Evolutionary conservation across 345 rosid species (phyloP).

Genomic region (Barbarea vulgaris): DNA sequence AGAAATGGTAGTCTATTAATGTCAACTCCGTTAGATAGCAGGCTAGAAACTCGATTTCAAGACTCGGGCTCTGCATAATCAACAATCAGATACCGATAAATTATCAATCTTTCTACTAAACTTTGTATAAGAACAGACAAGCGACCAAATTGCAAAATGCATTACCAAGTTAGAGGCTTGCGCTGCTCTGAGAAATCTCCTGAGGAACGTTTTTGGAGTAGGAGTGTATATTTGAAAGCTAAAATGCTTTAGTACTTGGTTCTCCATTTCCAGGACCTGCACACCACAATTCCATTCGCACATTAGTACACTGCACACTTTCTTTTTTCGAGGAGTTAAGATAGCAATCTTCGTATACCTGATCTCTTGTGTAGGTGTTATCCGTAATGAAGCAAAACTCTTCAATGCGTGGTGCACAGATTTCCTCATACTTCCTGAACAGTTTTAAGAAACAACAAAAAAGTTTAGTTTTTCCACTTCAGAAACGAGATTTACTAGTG

Average conservation of each 20-base stretch:
- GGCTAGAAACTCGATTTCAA: constrained; percentile 77
- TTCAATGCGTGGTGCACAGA: constrained; percentile 84
- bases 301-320: constrained; percentile 21
- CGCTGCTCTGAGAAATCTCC: constrained; percentile 91
- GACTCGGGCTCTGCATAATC: constrained; percentile 63
- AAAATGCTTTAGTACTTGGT: constrained; percentile 57
- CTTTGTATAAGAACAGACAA: constrained; percentile 5
- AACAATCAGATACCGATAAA: constrained; percentile 5
- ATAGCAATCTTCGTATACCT: constrained; percentile 50
- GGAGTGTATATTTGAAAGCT: constrained; percentile 77
- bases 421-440: constrained; percentile 90
- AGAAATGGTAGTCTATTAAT: constrained; percentile 59
- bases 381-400: constrained; percentile 96
- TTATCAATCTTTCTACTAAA: constrained; percentile 29
- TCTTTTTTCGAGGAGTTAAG: not conserved
- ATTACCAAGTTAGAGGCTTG: constrained; percentile 76
- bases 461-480: not conserved
- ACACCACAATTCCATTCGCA: not conserved
- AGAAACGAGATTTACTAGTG: not conserved
- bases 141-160: constrained; percentile 11
- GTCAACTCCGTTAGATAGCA: constrained; percentile 83
- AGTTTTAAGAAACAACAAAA: constrained; percentile 17
- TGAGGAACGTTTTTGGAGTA: constrained; percentile 83
- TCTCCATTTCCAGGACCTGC: constrained; percentile 85
- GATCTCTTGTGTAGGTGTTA: constrained; percentile 77